Base-by-base conservation (phyloP, 2,329 filamentous ascomycete species). In the Epicoccum nigrum region DNA sequence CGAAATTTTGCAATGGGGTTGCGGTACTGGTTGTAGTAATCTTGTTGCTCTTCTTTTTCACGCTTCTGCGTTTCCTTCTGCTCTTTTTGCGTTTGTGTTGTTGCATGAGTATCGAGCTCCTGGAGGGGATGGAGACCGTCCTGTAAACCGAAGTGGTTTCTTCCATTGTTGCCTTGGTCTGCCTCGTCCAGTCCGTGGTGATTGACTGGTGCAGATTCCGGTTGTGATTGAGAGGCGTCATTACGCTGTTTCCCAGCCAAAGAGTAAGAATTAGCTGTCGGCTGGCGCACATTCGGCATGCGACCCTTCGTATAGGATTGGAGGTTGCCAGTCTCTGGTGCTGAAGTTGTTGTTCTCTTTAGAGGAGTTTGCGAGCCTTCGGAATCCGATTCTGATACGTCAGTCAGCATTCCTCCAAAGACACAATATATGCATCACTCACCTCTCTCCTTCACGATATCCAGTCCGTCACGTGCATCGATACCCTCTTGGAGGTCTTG, bases 1-100 rank as follows among this genome's bases (percentile, higher is more conserved):
- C 81, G 76, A 19, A 83, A 78, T 71, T 25, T 78, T 74, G 80
- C 81, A 77, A 58, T 74, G 61, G 19, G 78, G 59, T 81, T 82
- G 44, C 81, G 76, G 21, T 81, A 71, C 56, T 80, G 78, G 15
- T 80, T 75, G 54, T 78, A 76, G 28, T 76, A 74, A 1, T 77
- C 68, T 32, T 79, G 64, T 2, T 77, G 74, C 19, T 76, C 74
- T 33, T 79, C 62, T n/a, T 79, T 73, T 5, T 79, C 74, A 8
- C 72, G 72, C 7, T 72, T 63, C 0, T 71, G 63, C 0, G 64
- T 62, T 25, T 77, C 67, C 13, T 73, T 64, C 64, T 68, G 59
- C 54, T 77, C 63, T 59, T 74, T 61, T 63, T 73, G 48, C 1
- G 65, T 63, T 20, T 61, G 53, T 5, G 70, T 57, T 4, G 72